These are phyloP conservation scores for Xanthoparmelia taractica DNA, from an alignment of 495 filamentous ascomycete genomes.

Conservation along the genomic window DNA sequence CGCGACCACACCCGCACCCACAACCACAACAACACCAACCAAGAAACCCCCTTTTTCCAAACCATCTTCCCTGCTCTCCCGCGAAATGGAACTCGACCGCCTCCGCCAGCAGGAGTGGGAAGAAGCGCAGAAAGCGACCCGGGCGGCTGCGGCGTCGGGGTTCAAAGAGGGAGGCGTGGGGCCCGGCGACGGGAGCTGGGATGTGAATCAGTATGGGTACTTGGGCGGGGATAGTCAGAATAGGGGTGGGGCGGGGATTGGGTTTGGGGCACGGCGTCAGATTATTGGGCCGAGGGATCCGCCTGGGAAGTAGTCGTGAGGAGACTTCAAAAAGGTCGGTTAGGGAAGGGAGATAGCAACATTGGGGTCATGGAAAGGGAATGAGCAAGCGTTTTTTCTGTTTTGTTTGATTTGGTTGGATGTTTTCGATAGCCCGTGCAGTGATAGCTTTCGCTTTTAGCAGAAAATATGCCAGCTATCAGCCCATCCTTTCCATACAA, in stretches of 20 bases:
- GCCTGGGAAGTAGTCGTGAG: constrained; percentile 28
- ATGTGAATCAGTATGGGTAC: constrained; percentile 83
- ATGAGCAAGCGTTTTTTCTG: not conserved
- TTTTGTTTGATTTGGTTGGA: not conserved
- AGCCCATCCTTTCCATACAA: too few relatives aligned
- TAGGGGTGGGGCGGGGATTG: constrained; percentile 58
- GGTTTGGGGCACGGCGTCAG: constrained; percentile 64
- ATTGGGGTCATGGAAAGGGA: not conserved
- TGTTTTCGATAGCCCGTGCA: not conserved
- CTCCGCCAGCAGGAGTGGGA: constrained; percentile 95
- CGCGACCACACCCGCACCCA: too few relatives aligned
- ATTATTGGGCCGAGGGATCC: constrained; percentile 72
- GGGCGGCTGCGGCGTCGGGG: constrained; percentile 44
- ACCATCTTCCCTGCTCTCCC: constrained; percentile 65
- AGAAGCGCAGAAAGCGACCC: constrained; percentile 69
- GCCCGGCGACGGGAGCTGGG: constrained; percentile 60
- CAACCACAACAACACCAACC: constrained; percentile 35
- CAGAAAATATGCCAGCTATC: not conserved
- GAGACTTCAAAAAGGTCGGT: too few relatives aligned
- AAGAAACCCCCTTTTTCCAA: constrained; percentile 35
- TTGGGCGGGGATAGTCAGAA: constrained; percentile 82
- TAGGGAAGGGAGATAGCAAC: too few relatives aligned
- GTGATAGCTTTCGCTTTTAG: not conserved
- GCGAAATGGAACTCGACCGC: constrained; percentile 93
- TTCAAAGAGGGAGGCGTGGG: constrained; percentile 44